These are phyloP conservation scores for Xylaria palmicola DNA, from an alignment of 495 filamentous ascomycete species.

Conservation along the genomic window DNA sequence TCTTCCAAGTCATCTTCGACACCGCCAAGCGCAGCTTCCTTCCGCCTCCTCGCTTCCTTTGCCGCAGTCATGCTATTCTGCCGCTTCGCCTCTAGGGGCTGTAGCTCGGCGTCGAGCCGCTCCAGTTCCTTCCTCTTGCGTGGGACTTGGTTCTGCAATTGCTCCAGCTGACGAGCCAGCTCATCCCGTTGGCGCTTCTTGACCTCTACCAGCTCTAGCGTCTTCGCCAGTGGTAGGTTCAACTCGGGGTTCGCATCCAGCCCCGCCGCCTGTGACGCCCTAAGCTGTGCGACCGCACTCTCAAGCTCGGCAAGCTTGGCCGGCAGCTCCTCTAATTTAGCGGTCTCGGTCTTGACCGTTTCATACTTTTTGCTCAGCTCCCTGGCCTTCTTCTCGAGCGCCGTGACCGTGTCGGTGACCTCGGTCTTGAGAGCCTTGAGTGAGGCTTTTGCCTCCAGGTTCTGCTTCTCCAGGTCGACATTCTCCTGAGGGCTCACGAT, in stretches of 20 bases:
- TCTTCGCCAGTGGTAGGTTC: constrained; percentile 60
- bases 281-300: constrained; percentile 55
- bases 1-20: constrained; percentile 80
- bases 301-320: constrained; percentile 62
- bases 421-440: constrained; percentile 78
- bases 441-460: constrained; percentile 69
- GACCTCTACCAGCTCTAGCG: constrained; percentile 55
- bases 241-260: constrained; percentile 39
- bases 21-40: constrained; percentile 62
- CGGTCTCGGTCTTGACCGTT: constrained; percentile 59
- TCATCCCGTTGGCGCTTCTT: constrained; percentile 61
- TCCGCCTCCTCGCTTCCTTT: constrained; percentile 75
- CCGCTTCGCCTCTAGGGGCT: constrained; percentile 69
- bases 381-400: constrained; percentile 66
- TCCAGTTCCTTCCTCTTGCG: constrained; percentile 71
- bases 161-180: constrained; percentile 66
- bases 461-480: constrained; percentile 68
- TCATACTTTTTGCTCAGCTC: constrained; percentile 61
- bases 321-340: constrained; percentile 60
- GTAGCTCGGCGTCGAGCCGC: constrained; percentile 67
- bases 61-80: constrained; percentile 66
- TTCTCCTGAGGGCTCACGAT: constrained; percentile 83
- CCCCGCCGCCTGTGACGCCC: constrained; percentile 31
- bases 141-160: constrained; percentile 63
- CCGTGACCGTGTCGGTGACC: constrained; percentile 67